Evolutionary conservation across 176 grass and related monocot genomes (phyloP).

Genomic region (Sorghum bicolor): DNA sequence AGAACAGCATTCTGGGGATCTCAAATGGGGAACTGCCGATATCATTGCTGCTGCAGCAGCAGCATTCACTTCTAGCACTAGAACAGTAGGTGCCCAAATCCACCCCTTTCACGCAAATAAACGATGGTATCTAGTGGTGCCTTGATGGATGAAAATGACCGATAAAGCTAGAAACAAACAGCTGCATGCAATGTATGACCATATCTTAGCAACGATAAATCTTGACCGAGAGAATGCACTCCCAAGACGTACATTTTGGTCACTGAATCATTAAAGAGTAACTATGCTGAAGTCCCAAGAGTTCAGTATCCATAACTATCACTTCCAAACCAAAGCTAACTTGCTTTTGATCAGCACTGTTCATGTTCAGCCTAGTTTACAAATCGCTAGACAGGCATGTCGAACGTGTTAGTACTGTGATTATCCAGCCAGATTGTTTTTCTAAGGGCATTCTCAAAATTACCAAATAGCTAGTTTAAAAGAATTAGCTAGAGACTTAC

Average conservation of each 20-base stretch:
- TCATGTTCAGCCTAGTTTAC: not conserved
- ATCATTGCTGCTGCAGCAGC: slow-evolving; percentile 3
- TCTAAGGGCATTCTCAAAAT: too few species aligned
- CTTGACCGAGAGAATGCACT: not conserved
- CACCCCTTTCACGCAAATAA: slow-evolving; percentile 21
- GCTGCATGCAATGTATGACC: not conserved
- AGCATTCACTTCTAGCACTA: slow-evolving; percentile 31
- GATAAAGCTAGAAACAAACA: not conserved
- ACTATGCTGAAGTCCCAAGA: not conserved
- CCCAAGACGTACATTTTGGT: not conserved
- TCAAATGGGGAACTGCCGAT: slow-evolving; percentile 26
- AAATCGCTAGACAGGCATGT: not conserved
- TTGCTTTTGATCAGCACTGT: not conserved
- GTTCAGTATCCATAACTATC: not conserved
- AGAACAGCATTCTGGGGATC: slow-evolving; percentile 22
- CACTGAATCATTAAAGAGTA: not conserved
- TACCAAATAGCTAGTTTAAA: too few species aligned
- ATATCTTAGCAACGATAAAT: slow-evolving; percentile 9
- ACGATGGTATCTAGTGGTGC: not conserved
- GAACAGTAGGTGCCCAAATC: slow-evolving; percentile 9
- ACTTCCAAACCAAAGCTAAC: not conserved
- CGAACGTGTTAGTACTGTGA: not conserved
- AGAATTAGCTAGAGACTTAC: too few species aligned
- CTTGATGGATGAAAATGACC: slow-evolving; percentile 6
- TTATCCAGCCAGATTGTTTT: not conserved